A percentile compares a stretch with the other conserved stretches of the same genome.
phyloP scores from a whole-genome alignment of 139 green algal species.

The Chlamydomonas urium region DNA sequence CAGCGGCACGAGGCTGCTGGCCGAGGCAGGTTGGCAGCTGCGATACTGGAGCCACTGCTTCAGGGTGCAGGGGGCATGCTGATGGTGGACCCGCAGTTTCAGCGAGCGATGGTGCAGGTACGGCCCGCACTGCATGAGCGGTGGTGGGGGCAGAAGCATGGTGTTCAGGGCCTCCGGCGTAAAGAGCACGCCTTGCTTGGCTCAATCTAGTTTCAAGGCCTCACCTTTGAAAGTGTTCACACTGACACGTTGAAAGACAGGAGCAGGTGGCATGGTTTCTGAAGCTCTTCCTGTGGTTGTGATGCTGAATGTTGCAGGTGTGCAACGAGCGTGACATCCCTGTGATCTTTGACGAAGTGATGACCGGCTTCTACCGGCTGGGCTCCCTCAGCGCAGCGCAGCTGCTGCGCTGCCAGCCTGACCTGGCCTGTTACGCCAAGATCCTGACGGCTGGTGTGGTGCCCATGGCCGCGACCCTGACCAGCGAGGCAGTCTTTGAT shows the following conservation, averaged over 20 bases:
- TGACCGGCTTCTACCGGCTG: slow-evolving; percentile 86
- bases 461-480: slow-evolving; percentile 83
- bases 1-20: neutral
- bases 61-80: slow-evolving; percentile 95
- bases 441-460: slow-evolving; percentile 78
- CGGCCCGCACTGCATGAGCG: too few relatives aligned
- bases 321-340: slow-evolving; percentile 69
- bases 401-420: slow-evolving; percentile 71
- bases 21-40: slow-evolving; percentile 35
- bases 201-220: too few relatives aligned
- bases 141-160: too few relatives aligned
- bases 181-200: too few relatives aligned
- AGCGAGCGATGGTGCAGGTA: slow-evolving; percentile 64
- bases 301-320: slow-evolving; percentile 22
- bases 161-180: too few relatives aligned
- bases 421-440: slow-evolving; percentile 96
- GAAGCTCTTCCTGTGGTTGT: neutral
- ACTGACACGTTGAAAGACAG: too few relatives aligned
- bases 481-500: slow-evolving; percentile 72
- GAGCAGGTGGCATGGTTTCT: too few relatives aligned
- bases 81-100: slow-evolving; percentile 88
- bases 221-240: neutral
- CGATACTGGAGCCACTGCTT: slow-evolving; percentile 82
- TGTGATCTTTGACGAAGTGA: slow-evolving; percentile 94
- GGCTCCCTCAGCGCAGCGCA: slow-evolving; percentile 56